A percentile compares a stretch with the other conserved stretches of the same genome.
Conservation (phyloP, 805 yeast species). For the Candida oleophila region DNA sequence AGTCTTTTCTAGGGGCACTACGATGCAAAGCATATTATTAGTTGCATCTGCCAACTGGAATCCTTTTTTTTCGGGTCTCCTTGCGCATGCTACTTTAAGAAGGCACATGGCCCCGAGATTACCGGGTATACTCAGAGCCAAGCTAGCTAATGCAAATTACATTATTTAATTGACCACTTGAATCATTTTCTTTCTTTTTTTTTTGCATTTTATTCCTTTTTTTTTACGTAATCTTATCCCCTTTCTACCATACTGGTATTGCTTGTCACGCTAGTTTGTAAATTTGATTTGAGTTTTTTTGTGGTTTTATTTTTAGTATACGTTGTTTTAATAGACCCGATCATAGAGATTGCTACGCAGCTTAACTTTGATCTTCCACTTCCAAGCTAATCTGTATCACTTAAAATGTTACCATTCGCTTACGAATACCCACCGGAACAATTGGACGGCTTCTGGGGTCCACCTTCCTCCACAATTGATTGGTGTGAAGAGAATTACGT, state of each 20-base stretch:
- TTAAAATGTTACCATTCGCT: constrained; percentile 45
- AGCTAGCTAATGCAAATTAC: not conserved
- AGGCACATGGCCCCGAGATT: not conserved
- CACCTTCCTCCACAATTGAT: constrained; percentile 90
- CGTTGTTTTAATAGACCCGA: too few species aligned
- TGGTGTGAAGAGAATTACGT: constrained; percentile 99
- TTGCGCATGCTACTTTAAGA: not conserved
- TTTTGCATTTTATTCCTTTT: not conserved
- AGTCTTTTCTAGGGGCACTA: too few species aligned
- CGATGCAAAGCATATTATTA: too few species aligned
- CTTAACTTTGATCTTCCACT: too few species aligned
- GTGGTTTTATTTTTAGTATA: too few species aligned
- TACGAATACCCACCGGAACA: constrained; percentile 57
- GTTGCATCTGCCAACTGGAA: not conserved
- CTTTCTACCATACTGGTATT: too few species aligned
- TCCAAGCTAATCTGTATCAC: too few species aligned
- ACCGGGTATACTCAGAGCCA: not conserved
- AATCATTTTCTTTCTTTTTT: not conserved
- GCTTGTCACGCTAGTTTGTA: too few species aligned
- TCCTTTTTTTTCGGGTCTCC: not conserved
- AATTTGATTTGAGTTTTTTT: too few species aligned
- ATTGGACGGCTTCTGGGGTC: constrained; percentile 72
- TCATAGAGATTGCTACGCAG: too few species aligned
- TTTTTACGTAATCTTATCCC: too few species aligned
- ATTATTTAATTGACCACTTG: not conserved